A percentile compares a stretch with the other conserved stretches of the same genome.
Evolutionary conservation across 2,329 filamentous ascomycete species (phyloP).

Genomic region (Claviceps fusiformis): DNA sequence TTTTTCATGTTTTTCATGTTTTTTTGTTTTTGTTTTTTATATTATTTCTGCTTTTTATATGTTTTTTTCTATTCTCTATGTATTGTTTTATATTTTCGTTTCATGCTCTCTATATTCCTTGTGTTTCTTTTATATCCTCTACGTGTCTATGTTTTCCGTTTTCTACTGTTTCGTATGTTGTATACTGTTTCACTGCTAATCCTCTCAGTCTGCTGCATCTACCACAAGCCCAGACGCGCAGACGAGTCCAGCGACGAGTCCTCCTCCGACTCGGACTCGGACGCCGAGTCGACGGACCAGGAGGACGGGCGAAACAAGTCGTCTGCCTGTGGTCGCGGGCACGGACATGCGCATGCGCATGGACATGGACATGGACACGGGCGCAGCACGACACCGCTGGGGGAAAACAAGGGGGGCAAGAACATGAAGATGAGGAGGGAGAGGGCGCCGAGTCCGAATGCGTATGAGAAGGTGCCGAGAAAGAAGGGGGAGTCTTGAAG

Average conservation of each 20-base stretch:
- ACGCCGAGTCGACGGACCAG: constrained; percentile 1
- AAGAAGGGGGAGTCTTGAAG: constrained; percentile 13
- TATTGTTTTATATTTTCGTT: too few species aligned
- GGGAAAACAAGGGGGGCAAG: constrained; percentile 13
- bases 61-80: background rate
- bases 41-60: background rate
- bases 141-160: too few species aligned
- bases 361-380: background rate
- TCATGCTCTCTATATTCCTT: too few species aligned
- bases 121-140: too few species aligned
- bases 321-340: background rate
- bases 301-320: constrained; percentile 9
- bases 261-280: constrained; percentile 27
- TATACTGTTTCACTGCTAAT: too few species aligned
- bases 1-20: too few species aligned
- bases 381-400: background rate
- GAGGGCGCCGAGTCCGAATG: constrained; percentile 57
- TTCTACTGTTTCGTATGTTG: too few species aligned
- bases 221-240: constrained; percentile 69
- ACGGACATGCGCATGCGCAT: background rate
- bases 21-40: too few species aligned
- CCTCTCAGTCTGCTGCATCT: constrained; percentile 86
- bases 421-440: constrained; percentile 19
- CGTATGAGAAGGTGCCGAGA: constrained; percentile 61
- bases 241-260: constrained; percentile 67